Conservation (phyloP, 345 rosid species). For the Clarkia xantiana region DNA sequence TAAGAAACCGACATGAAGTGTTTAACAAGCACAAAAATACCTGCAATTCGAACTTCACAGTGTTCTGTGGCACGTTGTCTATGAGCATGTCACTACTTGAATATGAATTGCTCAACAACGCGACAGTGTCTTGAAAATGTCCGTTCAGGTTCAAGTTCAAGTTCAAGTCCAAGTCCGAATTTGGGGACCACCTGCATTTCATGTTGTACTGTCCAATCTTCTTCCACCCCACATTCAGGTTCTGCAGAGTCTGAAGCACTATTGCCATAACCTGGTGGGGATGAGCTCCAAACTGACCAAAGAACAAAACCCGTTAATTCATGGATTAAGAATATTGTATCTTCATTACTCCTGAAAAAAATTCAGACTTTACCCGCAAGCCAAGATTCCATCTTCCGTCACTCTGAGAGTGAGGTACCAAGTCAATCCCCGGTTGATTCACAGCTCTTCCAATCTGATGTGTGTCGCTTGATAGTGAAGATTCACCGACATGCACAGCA, state of each 20-base stretch:
- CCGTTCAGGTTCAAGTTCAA: no score
- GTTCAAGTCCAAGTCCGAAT: conserved; percentile 9
- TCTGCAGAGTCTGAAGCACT: conserved; percentile 35
- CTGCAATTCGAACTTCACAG: conserved; percentile 90
- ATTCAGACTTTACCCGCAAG: conserved; percentile 51
- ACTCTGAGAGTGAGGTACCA: conserved; percentile 39
- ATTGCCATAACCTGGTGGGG: conserved; percentile 60
- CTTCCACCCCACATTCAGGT: no score
- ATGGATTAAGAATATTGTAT: no score
- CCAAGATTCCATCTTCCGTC: conserved; percentile 95
- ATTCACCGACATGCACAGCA: conserved; percentile 1
- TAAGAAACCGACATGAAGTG: no score
- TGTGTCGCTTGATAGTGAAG: conserved; percentile 27
- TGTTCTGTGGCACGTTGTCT: conserved; percentile 38
- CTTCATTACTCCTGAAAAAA: background rate
- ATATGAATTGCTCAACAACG: no score
- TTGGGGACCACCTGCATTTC: conserved; percentile 86
- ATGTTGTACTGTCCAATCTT: conserved; percentile 31
- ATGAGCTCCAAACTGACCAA: no score
- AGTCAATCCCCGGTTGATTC: conserved; percentile 50
- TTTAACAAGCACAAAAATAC: conserved; percentile 16
- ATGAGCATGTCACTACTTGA: conserved; percentile 21
- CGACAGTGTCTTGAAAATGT: no score
- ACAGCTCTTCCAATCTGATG: conserved; percentile 42
- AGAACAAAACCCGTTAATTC: no score